Base-by-base conservation (phyloP, 2,329 filamentous ascomycete genomes). In the Xylariaceae sp. region DNA sequence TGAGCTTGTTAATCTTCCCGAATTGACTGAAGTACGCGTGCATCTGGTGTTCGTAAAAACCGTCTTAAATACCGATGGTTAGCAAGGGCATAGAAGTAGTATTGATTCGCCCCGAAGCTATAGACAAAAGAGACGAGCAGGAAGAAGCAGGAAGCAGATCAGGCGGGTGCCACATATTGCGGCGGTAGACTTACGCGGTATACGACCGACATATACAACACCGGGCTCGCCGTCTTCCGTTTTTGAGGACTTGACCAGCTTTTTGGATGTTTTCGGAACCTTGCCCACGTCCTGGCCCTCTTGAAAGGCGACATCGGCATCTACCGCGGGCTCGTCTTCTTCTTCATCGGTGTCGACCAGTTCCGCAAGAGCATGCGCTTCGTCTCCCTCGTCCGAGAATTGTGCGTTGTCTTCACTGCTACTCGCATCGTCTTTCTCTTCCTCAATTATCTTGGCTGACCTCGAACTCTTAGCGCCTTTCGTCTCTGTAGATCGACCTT, bases 31-130 rank as follows among this genome's bases (percentile, higher is more conserved):
- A 96, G 80, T 98, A 99, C 63, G 88, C 86, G 66, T 86, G 87
- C 89, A 99, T 96, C 77, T 98, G 89, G 69, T 92, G 85, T 78
- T 99, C 95, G 81, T 93, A 98, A 85, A 99, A 99, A 77, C 95
- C 90, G 62, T 75, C 72, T 57, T 67, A 71, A 26, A 71, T 40
- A 14, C n/a, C 19, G 19, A 41, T n/a, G 12, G 37, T 65, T 50
- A 59, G 58, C 40, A 41, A 20, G 20, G 40, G 43, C 37, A 2
- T n/a, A 37, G n/a, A 14, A 18, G 23, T 68, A 47, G 32, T 9
- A 41, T 3, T 7, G 20, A 37, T 4, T 16, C 5, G 14, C 12
- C 7, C 14, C 32, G 6, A 37, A 12, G 14, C 20, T 18, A 20
- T 18, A 10, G 19, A 47, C 14, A 16, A 37, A 16, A 37, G 14